Conservation (phyloP, 2,329 filamentous ascomycete genomes). For the Fusarium lateritium region DNA sequence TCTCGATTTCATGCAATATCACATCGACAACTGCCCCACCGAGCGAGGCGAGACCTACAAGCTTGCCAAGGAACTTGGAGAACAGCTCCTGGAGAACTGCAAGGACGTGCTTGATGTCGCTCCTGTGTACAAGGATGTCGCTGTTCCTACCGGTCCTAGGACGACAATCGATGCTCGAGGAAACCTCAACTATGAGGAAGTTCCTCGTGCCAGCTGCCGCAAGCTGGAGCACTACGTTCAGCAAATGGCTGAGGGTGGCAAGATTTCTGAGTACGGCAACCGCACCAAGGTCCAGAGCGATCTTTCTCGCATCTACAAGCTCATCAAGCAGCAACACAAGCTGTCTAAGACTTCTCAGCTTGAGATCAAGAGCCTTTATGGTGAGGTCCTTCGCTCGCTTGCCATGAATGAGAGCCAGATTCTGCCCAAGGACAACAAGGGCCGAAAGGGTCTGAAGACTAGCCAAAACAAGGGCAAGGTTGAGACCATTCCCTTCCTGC, state of each 20-base stretch:
- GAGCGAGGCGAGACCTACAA: conserved; percentile 98
- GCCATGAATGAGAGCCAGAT: conserved; percentile 99
- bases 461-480: conserved; percentile 86
- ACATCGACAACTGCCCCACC: conserved; percentile 98
- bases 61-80: conserved; percentile 94
- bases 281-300: conserved; percentile 98
- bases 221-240: conserved; percentile 99
- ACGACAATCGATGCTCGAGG: conserved; percentile 94
- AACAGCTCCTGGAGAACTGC: conserved; percentile 97
- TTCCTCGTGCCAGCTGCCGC: conserved; percentile 87
- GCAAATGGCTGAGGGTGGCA: conserved; percentile 98
- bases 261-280: conserved; percentile 98
- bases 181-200: conserved; percentile 92
- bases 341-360: conserved; percentile 96
- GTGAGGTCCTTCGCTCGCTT: conserved; percentile 92
- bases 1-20: conserved; percentile 99
- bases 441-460: conserved; percentile 67
- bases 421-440: conserved; percentile 87
- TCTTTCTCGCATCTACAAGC: conserved; percentile 93
- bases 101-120: conserved; percentile 87
- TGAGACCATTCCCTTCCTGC: conserved; percentile 97
- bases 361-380: conserved; percentile 95
- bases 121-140: conserved; percentile 96
- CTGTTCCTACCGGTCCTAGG: conserved; percentile 89
- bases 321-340: conserved; percentile 98